Conservation (phyloP, 2,329 filamentous ascomycete genomes). For the Curvularia eragrostidis region DNA sequence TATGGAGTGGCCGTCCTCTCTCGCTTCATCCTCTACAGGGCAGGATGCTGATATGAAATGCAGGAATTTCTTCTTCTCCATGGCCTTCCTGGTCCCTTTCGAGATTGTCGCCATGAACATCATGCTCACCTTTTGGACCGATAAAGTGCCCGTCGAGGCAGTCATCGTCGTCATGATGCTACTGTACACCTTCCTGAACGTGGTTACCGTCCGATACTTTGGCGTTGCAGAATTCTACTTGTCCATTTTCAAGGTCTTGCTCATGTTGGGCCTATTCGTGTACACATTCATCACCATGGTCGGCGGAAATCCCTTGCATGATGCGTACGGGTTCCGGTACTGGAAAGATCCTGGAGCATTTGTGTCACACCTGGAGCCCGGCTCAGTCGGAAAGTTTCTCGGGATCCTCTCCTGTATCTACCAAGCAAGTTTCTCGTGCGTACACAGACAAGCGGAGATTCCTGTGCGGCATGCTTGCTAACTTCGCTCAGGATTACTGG, state of each 20-base stretch:
- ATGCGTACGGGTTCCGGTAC: slow-evolving; percentile 53
- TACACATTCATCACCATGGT: slow-evolving; percentile 56
- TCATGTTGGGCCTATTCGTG: slow-evolving; percentile 54
- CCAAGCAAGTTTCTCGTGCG: not conserved
- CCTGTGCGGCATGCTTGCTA: not conserved
- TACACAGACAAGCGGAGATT: not conserved
- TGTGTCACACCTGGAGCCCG: not conserved
- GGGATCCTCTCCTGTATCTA: not conserved
- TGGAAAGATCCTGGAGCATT: slow-evolving; percentile 34
- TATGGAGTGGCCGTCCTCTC: not conserved
- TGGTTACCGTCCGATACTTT: slow-evolving; percentile 36
- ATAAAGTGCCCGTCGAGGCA: slow-evolving; percentile 52
- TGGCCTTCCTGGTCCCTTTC: slow-evolving; percentile 58
- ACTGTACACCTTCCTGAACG: slow-evolving; percentile 36
- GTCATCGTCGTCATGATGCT: slow-evolving; percentile 52
- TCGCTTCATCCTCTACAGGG: not conserved
- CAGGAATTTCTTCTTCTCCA: slow-evolving; percentile 60
- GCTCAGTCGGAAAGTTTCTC: not conserved
- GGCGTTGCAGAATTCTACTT: not conserved
- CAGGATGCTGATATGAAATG: slow-evolving; percentile 44
- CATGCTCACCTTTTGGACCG: slow-evolving; percentile 52
- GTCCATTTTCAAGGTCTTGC: slow-evolving; percentile 43
- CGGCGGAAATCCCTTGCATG: slow-evolving; percentile 53
- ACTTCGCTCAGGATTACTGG: slow-evolving; percentile 51
- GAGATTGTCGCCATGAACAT: slow-evolving; percentile 56